Evolutionary conservation across 768 basidiomycete genomes (phyloP), one percentile per base, ranked within the genome.

Genomic region (Trametes sanguinea): DNA sequence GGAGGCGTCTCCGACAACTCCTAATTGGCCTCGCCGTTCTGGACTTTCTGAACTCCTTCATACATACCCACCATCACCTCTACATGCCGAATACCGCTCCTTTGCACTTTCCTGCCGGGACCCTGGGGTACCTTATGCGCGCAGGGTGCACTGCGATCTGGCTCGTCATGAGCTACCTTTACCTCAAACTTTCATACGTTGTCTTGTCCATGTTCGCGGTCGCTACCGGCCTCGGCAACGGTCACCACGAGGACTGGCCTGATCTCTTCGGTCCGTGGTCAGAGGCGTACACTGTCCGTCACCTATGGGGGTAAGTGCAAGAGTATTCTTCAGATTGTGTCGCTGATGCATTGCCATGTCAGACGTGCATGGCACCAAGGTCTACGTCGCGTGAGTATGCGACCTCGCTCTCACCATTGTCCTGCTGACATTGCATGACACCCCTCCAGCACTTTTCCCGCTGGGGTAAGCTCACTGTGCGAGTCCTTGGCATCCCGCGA

Each of bases 231-330:
- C 39, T 61, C 4, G 71, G 72, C n/a, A 51, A 73, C 4, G 71
- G 72, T n/a, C 48, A 73, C n/a, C 76, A 77, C 0, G 62, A 67
- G 22, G 72, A 74, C 33, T 82, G 80, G 79, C 77, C 78, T 1
- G 71, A 69, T 22, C 22, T 78, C 8, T 80, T 76, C 57, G 77
- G 77, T 0, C 55, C 54, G 7, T 67, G 65, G 54, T 48, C 54
- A 8, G 73, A 80, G 29, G 75, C 75, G 6, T 79, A 76, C 61
- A 76, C 77, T 2, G 55, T 81, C 13, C 73, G 76, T 16, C 70
- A 71, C 6, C 72, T 76, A 30, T 81, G 79, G 80, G 74, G 78
- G 77, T 78, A 62, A 64, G 76, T 69, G 6, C 50, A 16, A 45
- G 11, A 17, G 14, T 9, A 29, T 45, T 16, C 30, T 40, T 14